These are phyloP conservation scores for Paracamarosporium sp. DNA, from an alignment of 2,329 filamentous ascomycete species.

Conservation along the genomic window DNA sequence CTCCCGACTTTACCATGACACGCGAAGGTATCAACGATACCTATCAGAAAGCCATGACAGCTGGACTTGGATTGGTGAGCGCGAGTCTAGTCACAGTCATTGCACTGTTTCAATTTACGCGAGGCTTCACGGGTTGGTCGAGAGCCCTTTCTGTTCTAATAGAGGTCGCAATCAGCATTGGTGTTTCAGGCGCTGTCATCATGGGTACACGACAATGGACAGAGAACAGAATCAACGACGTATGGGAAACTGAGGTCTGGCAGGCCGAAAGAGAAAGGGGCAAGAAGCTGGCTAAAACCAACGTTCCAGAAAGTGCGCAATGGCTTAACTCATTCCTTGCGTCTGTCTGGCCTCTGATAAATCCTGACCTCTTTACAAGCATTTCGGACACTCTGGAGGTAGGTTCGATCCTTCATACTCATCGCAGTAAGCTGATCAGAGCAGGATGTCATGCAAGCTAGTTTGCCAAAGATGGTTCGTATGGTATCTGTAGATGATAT, in stretches of 20 bases:
- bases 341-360: constrained; percentile 76
- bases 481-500: constrained; percentile 81
- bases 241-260: constrained; percentile 76
- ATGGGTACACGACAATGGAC: constrained; percentile 65
- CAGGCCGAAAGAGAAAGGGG: constrained; percentile 66
- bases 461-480: constrained; percentile 70
- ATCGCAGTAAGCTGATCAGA: constrained; percentile 15
- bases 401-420: not conserved
- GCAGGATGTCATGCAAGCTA: constrained; percentile 78
- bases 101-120: constrained; percentile 41
- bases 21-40: constrained; percentile 53
- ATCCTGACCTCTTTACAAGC: constrained; percentile 75
- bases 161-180: constrained; percentile 36
- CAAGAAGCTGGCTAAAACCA: constrained; percentile 51
- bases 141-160: constrained; percentile 34
- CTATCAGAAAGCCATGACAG: constrained; percentile 51
- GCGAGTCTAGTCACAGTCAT: constrained; percentile 42
- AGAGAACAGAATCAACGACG: constrained; percentile 64
- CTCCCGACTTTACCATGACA: constrained; percentile 57
- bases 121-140: constrained; percentile 36
- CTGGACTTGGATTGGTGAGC: constrained; percentile 35
- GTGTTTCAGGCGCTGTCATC: constrained; percentile 42
- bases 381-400: constrained; percentile 72
- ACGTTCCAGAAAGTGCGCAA: constrained; percentile 69
- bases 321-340: constrained; percentile 75